These are phyloP conservation scores for Mucor indicus DNA, from an alignment of 371 early-diverging fungal species.

Conservation along the genomic window DNA sequence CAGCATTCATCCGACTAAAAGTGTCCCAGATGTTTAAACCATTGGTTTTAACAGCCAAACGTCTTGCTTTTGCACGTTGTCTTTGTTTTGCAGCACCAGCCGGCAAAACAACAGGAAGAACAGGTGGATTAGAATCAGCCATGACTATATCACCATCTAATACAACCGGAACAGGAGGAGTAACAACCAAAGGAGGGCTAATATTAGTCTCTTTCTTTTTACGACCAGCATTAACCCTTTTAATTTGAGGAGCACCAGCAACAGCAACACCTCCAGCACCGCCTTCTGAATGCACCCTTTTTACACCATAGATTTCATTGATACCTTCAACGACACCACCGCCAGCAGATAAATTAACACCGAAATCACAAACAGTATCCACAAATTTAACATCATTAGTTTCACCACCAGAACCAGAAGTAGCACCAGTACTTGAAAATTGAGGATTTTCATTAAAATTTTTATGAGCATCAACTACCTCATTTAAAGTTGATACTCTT, in stretches of 20 bases:
- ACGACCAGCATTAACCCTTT: too few relatives aligned
- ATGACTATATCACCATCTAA: too few relatives aligned
- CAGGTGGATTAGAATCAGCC: too few relatives aligned
- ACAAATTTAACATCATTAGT: background rate
- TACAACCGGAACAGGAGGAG: too few relatives aligned
- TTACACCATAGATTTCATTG: background rate
- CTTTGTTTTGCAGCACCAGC: background rate
- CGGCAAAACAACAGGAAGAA: too few relatives aligned
- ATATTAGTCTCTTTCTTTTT: too few relatives aligned
- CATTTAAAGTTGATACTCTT: background rate
- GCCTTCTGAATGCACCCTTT: background rate
- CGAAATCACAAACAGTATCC: background rate
- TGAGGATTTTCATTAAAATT: constrained; percentile 1
- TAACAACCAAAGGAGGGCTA: background rate
- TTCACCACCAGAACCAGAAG: background rate
- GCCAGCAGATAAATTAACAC: too few relatives aligned
- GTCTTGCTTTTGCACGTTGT: background rate
- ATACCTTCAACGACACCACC: background rate
- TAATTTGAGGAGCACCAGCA: too few relatives aligned
- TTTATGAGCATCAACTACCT: background rate
- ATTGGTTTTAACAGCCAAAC: background rate
- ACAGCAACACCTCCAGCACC: too few relatives aligned
- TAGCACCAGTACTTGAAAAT: too few relatives aligned
- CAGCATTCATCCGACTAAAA: constrained; percentile 1
- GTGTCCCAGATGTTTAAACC: constrained; percentile 7